A percentile compares a stretch with the other conserved stretches of the same genome.
phyloP scores from a whole-genome alignment of 2,329 filamentous ascomycete genomes.

The Madurella mycetomatis region DNA sequence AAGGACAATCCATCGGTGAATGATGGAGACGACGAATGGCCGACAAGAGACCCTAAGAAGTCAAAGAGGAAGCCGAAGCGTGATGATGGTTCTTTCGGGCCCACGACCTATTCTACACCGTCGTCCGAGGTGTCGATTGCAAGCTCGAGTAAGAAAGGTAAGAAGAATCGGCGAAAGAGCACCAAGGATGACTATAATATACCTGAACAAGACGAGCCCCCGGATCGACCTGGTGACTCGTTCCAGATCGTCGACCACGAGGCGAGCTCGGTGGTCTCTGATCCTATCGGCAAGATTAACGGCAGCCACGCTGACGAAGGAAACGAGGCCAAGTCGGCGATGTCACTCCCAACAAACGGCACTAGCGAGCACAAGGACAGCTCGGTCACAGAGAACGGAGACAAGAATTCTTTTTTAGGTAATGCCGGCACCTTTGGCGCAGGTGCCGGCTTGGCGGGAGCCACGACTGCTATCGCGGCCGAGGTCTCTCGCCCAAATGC shows the following conservation, averaged over 20 bases:
- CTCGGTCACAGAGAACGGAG: slow-evolving; percentile 25
- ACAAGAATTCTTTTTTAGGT: slow-evolving; percentile 63
- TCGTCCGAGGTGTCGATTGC: slow-evolving; percentile 37
- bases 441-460: slow-evolving; percentile 60
- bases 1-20: not conserved
- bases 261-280: slow-evolving; percentile 47
- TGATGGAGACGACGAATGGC: slow-evolving; percentile 26
- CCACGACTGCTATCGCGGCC: slow-evolving; percentile 38
- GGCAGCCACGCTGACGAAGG: slow-evolving; percentile 40
- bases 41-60: slow-evolving; percentile 32
- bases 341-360: slow-evolving; percentile 41
- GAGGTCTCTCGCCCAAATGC: slow-evolving; percentile 25
- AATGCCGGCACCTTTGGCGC: slow-evolving; percentile 66
- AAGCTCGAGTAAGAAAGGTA: slow-evolving; percentile 29
- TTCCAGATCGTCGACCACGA: slow-evolving; percentile 42
- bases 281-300: slow-evolving; percentile 35
- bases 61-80: slow-evolving; percentile 33
- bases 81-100: slow-evolving; percentile 30
- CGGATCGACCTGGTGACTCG: slow-evolving; percentile 37
- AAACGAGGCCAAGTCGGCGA: slow-evolving; percentile 44
- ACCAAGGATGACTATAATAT: slow-evolving; percentile 34
- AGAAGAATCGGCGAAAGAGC: slow-evolving; percentile 33
- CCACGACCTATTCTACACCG: slow-evolving; percentile 31
- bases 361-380: slow-evolving; percentile 26
- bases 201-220: slow-evolving; percentile 36